Evolutionary conservation across 2,329 filamentous ascomycete genomes (phyloP).

Genomic region (Emmonsiellopsis sp.): DNA sequence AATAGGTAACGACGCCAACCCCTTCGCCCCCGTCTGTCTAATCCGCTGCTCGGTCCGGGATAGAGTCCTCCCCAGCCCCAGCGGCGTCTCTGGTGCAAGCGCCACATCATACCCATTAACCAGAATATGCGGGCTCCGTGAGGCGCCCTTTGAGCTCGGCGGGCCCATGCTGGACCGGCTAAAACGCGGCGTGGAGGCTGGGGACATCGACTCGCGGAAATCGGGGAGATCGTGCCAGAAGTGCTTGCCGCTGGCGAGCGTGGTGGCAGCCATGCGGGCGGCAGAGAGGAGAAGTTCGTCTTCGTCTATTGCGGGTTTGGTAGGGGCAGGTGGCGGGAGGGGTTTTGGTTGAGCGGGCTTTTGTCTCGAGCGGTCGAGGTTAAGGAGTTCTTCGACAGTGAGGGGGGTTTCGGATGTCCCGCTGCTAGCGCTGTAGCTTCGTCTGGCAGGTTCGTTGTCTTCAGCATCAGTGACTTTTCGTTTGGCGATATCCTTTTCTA

Average conservation of each 20-base stretch:
- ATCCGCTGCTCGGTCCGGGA: slow-evolving; percentile 36
- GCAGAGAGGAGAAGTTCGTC: slow-evolving; percentile 33
- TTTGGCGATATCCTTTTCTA: slow-evolving; percentile 11
- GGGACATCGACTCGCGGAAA: slow-evolving; percentile 16
- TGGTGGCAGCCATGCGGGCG: slow-evolving; percentile 31
- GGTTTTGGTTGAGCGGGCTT: slow-evolving; percentile 3
- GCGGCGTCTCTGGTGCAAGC: slow-evolving; percentile 27
- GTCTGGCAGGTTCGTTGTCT: slow-evolving; percentile 1
- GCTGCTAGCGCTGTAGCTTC: slow-evolving; percentile 5
- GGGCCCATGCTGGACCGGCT: slow-evolving; percentile 2
- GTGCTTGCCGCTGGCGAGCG: slow-evolving; percentile 26
- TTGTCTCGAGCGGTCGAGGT: slow-evolving; percentile 3
- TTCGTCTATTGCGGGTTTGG: slow-evolving; percentile 23
- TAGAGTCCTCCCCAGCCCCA: slow-evolving; percentile 29
- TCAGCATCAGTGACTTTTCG: slow-evolving; percentile 7
- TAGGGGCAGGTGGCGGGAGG: neutral
- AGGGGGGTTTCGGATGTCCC: slow-evolving; percentile 5
- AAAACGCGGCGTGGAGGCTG: slow-evolving; percentile 1
- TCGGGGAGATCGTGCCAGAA: slow-evolving; percentile 20
- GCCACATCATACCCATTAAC: slow-evolving; percentile 33
- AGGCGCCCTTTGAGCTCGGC: slow-evolving; percentile 13
- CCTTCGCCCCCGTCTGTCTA: slow-evolving; percentile 32
- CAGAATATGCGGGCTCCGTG: slow-evolving; percentile 10
- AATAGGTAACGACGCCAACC: slow-evolving; percentile 26
- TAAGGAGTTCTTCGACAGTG: slow-evolving; percentile 12